These are phyloP conservation scores for Komagataella pastoris DNA, from an alignment of 805 yeast genomes.

Conservation along the genomic window DNA sequence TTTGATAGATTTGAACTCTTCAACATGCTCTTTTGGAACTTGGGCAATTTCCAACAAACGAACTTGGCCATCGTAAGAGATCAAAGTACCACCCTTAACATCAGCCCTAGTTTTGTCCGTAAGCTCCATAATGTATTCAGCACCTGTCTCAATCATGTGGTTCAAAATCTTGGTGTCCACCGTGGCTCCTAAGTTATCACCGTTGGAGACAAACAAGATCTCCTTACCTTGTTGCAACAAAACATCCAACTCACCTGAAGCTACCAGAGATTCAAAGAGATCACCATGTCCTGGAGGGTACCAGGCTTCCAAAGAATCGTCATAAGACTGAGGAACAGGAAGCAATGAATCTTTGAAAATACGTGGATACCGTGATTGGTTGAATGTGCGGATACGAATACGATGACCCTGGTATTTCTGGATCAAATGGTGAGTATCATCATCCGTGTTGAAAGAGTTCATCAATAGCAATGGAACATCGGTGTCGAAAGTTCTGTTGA, in stretches of 20 bases:
- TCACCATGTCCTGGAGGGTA: constrained; percentile 99
- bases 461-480: constrained; percentile 93
- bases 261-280: constrained; percentile 77
- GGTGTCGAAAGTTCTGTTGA: constrained; percentile 79
- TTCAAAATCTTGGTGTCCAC: constrained; percentile 82
- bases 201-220: constrained; percentile 88
- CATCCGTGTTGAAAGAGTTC: constrained; percentile 98
- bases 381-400: constrained; percentile 88
- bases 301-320: constrained; percentile 79
- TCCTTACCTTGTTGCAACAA: constrained; percentile 90
- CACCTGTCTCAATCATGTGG: constrained; percentile 83
- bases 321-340: constrained; percentile 75
- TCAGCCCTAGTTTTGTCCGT: constrained; percentile 98
- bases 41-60: constrained; percentile 94
- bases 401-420: constrained; percentile 96
- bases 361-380: constrained; percentile 97
- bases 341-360: constrained; percentile 89
- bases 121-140: constrained; percentile 96
- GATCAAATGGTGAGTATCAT: constrained; percentile 87
- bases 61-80: constrained; percentile 89
- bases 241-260: constrained; percentile 86
- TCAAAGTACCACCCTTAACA: constrained; percentile 98
- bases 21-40: constrained; percentile 97
- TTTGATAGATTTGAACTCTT: constrained; percentile 95
- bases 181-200: constrained; percentile 97